Base-by-base conservation (phyloP, 2,329 filamentous ascomycete genomes). In the Fusarium illudens region DNA sequence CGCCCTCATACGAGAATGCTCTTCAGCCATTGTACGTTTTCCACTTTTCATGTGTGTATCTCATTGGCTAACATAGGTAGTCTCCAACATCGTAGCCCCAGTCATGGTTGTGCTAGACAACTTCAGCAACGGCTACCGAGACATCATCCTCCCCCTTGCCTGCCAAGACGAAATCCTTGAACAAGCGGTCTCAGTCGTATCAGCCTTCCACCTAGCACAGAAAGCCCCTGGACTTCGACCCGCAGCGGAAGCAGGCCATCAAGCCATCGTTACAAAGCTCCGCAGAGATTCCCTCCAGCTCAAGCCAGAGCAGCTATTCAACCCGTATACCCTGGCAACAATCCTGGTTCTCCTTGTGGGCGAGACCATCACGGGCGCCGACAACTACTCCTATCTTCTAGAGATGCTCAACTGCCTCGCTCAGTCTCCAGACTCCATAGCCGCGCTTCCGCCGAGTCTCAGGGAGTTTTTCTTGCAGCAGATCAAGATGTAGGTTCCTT, bases 81-180 rank as follows among this genome's bases (percentile, higher is more conserved):
- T 81, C 44, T 77, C 79, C 4, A 70, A 77, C 17, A 74, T 58
- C 11, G 75, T 81, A 10, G 79, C 80, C 0, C 76, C 78, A 1
- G 74, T 76, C 19, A 81, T 82, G 79, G 79, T 82, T 1, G 75
- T 81, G 0, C 63, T 80, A 10, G 79, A 81, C 56, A 73, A 66
- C 6, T 50, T 70, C 0, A 71, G 62, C 9, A 81, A 82, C 34
- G 80, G 79, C 13, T 82, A 81, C 39, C 72, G 79, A 22, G 70
- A 80, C 6, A 58, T 80, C 11, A 74, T 82, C 7, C 70, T 82
- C 3, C 79, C 80, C 3, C 75, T 82, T n/a, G 80, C 80, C 0
- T 72, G 75, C 10, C 74, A 81, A 19, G 75, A 81, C 17, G 68
- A 75, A 1, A 68, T 78, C 0, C 73, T 82, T 0, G 72, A 73